Percentiles rank a stretch among this genome's conserved stretches.
Conservation (phyloP, 1,284 basidiomycete genomes). For the Rhodotorula sp. region DNA sequence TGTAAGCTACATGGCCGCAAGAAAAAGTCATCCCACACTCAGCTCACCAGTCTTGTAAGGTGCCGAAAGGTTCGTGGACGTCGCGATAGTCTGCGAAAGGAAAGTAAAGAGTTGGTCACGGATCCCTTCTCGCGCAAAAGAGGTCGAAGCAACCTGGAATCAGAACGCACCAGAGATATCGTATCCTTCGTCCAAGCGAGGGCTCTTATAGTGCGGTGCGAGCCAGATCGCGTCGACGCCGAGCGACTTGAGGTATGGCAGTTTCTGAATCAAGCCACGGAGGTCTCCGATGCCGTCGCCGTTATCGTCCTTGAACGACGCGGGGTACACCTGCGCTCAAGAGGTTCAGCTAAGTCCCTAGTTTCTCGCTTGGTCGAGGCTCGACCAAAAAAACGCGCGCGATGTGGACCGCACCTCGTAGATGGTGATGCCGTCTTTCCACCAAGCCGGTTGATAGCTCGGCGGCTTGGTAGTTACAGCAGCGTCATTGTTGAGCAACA, state of each 20-base stretch:
- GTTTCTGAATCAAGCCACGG: conserved; percentile 62
- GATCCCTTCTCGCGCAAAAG: neutral
- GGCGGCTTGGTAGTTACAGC: neutral
- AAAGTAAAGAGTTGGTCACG: neutral
- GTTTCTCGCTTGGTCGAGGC: neutral
- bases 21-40: too few species aligned
- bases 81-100: conserved; percentile 61
- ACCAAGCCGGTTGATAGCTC: conserved; percentile 53
- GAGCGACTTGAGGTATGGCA: conserved; percentile 68
- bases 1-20: too few species aligned
- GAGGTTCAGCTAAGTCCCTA: too few species aligned
- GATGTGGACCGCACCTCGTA: conserved; percentile 55
- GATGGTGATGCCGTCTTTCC: conserved; percentile 61
- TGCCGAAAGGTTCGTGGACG: conserved; percentile 71
- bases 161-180: conserved; percentile 56
- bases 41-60: conserved; percentile 60
- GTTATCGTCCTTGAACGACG: conserved; percentile 69
- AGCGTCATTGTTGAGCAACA: conserved; percentile 5
- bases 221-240: conserved; percentile 73
- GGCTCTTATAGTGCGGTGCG: conserved; percentile 68
- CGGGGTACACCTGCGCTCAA: conserved; percentile 61
- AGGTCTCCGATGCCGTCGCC: conserved; percentile 74
- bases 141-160: neutral
- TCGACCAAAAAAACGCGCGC: neutral
- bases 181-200: conserved; percentile 56